Conservation (phyloP, 2,329 filamentous ascomycete genomes). For the Ploettnerulaceae sp. region DNA sequence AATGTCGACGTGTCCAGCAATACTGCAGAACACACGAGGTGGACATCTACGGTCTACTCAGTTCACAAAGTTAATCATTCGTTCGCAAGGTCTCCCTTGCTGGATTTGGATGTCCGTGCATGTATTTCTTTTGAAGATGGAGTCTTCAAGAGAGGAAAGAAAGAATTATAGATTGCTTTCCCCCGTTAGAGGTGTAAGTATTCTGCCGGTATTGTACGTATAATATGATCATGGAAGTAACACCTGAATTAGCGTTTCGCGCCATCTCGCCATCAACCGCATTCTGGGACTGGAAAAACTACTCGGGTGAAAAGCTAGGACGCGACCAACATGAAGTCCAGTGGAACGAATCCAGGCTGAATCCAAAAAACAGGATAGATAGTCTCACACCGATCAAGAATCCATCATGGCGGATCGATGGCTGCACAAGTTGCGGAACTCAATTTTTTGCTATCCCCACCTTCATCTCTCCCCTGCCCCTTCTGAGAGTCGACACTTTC, state of each 20-base stretch:
- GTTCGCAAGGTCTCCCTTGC: too few relatives aligned
- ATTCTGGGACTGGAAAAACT: background rate
- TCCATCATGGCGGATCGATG: constrained; percentile 5
- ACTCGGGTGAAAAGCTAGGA: background rate
- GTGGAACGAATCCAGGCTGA: background rate
- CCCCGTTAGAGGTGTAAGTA: too few relatives aligned
- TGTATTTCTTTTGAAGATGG: too few relatives aligned
- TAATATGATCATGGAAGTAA: background rate
- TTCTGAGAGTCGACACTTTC: constrained; percentile 5
- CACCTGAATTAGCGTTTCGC: background rate
- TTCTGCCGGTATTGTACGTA: background rate
- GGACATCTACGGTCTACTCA: too few relatives aligned
- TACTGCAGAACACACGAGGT: too few relatives aligned
- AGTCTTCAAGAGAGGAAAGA: too few relatives aligned
- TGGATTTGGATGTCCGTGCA: too few relatives aligned
- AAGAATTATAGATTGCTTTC: too few relatives aligned
- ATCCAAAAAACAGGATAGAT: constrained; percentile 5
- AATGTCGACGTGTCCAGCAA: too few relatives aligned
- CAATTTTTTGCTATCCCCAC: constrained; percentile 4
- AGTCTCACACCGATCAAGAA: background rate
- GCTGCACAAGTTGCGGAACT: background rate
- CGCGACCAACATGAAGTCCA: background rate
- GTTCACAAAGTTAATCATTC: too few relatives aligned
- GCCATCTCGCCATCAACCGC: background rate
- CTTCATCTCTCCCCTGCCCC: background rate